A percentile compares a stretch with the other conserved stretches of the same genome.
phyloP scores from a whole-genome alignment of 2,329 filamentous ascomycete genomes.

The Ceratocystis variospora region DNA sequence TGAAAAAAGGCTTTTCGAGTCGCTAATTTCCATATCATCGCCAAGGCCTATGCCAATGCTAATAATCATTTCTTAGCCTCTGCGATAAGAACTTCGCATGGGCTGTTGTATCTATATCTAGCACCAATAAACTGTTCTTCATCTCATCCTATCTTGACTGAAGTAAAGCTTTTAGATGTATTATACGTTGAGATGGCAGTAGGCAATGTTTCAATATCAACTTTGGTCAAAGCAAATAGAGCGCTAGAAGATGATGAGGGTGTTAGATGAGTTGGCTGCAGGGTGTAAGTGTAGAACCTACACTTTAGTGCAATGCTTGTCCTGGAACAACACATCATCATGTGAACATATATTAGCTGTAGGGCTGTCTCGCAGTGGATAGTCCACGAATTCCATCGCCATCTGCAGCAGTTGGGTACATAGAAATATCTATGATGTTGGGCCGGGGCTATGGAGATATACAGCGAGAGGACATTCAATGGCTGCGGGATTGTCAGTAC shows the following conservation, averaged over 20 bases:
- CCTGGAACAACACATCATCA: background rate
- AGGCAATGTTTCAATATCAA: slow-evolving; percentile 16
- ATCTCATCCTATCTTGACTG: slow-evolving; percentile 23
- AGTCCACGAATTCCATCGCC: slow-evolving; percentile 23
- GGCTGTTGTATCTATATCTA: slow-evolving; percentile 26
- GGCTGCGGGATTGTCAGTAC: too few species aligned
- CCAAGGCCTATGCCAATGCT: slow-evolving; percentile 25
- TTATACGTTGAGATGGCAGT: slow-evolving; percentile 24
- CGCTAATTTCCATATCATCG: slow-evolving; percentile 20
- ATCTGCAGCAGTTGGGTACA: slow-evolving; percentile 15
- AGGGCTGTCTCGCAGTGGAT: background rate
- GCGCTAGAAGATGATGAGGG: background rate
- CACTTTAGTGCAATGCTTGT: background rate
- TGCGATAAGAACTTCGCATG: slow-evolving; percentile 24
- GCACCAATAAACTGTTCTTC: slow-evolving; percentile 25
- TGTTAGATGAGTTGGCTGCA: background rate
- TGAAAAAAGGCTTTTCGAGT: slow-evolving; percentile 5
- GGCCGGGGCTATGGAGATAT: too few species aligned
- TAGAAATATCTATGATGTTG: too few species aligned
- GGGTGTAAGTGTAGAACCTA: background rate
- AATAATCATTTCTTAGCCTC: slow-evolving; percentile 23
- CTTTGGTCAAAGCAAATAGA: background rate
- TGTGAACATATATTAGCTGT: background rate
- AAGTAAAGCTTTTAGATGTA: slow-evolving; percentile 21
- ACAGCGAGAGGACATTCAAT: too few species aligned